phyloP scores from a whole-genome alignment of 352 stramenopile species.

The Pythium aristosporum region DNA sequence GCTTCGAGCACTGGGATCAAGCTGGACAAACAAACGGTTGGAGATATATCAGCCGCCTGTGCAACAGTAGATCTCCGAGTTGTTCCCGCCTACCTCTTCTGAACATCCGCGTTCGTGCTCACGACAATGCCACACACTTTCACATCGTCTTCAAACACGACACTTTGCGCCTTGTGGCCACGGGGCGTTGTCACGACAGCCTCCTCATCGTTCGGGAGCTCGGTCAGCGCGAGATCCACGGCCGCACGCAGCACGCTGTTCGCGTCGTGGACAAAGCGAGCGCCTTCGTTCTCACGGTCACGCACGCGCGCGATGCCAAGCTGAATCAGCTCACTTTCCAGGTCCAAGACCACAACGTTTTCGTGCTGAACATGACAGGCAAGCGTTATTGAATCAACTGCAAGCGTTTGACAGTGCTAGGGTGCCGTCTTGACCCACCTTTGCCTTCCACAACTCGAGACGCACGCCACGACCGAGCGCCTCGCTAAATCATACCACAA shows the following conservation, averaged over 20 bases:
- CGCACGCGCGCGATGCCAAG: slow-evolving; percentile 79
- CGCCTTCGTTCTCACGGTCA: slow-evolving; percentile 64
- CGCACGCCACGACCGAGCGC: slow-evolving; percentile 74
- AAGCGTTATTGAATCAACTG: neutral
- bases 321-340: slow-evolving; percentile 86
- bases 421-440: slow-evolving; percentile 33
- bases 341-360: slow-evolving; percentile 82
- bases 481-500: slow-evolving; percentile 39
- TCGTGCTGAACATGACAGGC: slow-evolving; percentile 48
- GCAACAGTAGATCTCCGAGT: neutral
- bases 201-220: slow-evolving; percentile 82
- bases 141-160: slow-evolving; percentile 76
- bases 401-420: neutral
- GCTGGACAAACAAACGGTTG: neutral
- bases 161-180: slow-evolving; percentile 68
- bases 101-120: slow-evolving; percentile 41
- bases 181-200: slow-evolving; percentile 75
- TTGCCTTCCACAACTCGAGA: slow-evolving; percentile 85
- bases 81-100: slow-evolving; percentile 29
- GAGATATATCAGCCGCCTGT: neutral
- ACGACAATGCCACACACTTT: slow-evolving; percentile 77
- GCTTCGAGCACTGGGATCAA: slow-evolving; percentile 38
- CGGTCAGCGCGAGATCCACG: slow-evolving; percentile 70
- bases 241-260: slow-evolving; percentile 67
- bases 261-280: slow-evolving; percentile 69